Evolutionary conservation across 805 yeast genomes (phyloP).

Genomic region (Zygotorulaspora chibaensis): DNA sequence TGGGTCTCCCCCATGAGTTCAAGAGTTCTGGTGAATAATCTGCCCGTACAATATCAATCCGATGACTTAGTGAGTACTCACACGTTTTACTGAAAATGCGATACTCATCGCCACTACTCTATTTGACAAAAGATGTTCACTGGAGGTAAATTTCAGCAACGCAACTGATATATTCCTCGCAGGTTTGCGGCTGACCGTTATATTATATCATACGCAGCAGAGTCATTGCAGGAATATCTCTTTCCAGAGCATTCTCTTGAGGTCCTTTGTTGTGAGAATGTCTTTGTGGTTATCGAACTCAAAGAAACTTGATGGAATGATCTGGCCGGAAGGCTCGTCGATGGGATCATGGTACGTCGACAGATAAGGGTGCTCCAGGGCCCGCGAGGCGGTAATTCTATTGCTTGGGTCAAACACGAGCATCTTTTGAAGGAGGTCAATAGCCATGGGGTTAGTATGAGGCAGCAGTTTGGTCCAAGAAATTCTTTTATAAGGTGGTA

Average conservation of each 20-base stretch:
- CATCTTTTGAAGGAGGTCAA: constrained; percentile 65
- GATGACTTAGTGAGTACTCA: no score
- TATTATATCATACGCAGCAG: no score
- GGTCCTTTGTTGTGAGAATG: constrained; percentile 66
- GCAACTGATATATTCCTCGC: no score
- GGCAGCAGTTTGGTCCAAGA: constrained; percentile 37
- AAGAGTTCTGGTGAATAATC: no score
- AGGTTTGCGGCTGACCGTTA: no score
- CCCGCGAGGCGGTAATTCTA: constrained; percentile 79
- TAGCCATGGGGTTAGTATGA: constrained; percentile 56
- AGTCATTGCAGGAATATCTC: constrained; percentile 47
- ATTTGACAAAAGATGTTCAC: no score
- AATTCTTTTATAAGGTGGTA: constrained; percentile 54
- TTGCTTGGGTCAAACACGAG: constrained; percentile 78
- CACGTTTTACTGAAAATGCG: no score
- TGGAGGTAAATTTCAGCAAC: no score
- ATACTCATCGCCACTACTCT: no score
- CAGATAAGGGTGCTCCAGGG: constrained; percentile 82
- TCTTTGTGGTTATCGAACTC: constrained; percentile 85
- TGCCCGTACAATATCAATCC: no score
- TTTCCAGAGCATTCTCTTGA: constrained; percentile 71
- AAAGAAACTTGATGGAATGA: constrained; percentile 82
- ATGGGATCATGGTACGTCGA: constrained; percentile 87
- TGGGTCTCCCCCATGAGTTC: no score
- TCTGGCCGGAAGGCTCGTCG: constrained; percentile 84